Conservation (phyloP, 805 yeast genomes). For the Saccharomycopsis capsularis region DNA sequence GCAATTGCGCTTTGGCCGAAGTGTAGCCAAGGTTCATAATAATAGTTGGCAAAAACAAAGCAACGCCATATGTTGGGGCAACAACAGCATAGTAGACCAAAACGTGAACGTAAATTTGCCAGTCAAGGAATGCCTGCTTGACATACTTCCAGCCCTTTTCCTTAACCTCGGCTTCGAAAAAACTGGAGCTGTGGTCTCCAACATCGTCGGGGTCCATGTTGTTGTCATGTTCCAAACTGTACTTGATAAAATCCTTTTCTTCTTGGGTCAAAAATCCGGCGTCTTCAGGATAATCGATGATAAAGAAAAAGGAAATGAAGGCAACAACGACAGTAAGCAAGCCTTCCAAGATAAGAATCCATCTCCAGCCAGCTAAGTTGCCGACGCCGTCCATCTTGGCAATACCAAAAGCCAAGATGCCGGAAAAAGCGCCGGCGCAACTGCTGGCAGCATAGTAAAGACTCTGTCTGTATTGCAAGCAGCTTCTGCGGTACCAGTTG, state of each 20-base stretch:
- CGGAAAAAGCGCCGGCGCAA: conserved; percentile 36
- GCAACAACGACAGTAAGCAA: conserved; percentile 38
- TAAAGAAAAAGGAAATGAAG: conserved; percentile 28
- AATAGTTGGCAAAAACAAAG: conserved; percentile 41
- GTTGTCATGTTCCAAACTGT: conserved; percentile 17
- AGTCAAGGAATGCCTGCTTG: conserved; percentile 26
- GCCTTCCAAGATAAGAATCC: conserved; percentile 39
- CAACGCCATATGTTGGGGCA: conserved; percentile 33
- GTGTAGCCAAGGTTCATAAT: conserved; percentile 39
- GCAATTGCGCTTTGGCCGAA: conserved; percentile 34
- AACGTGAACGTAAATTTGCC: conserved; percentile 29
- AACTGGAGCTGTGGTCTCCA: conserved; percentile 15
- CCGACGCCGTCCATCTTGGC: conserved; percentile 30
- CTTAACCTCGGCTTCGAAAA: conserved; percentile 18
- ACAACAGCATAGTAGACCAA: conserved; percentile 28
- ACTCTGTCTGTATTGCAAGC: conserved; percentile 33
- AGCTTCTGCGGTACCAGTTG: conserved; percentile 34
- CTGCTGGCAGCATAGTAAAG: conserved; percentile 34
- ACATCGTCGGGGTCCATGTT: conserved; percentile 20
- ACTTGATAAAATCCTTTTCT: conserved; percentile 28
- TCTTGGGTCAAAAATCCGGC: conserved; percentile 38
- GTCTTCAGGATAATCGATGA: conserved; percentile 38
- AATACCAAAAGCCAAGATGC: conserved; percentile 36
- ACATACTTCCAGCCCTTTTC: conserved; percentile 14
- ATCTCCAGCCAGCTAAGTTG: conserved; percentile 38